Conservation (phyloP, 495 filamentous ascomycete species). For the Tuber umbilicatum region DNA sequence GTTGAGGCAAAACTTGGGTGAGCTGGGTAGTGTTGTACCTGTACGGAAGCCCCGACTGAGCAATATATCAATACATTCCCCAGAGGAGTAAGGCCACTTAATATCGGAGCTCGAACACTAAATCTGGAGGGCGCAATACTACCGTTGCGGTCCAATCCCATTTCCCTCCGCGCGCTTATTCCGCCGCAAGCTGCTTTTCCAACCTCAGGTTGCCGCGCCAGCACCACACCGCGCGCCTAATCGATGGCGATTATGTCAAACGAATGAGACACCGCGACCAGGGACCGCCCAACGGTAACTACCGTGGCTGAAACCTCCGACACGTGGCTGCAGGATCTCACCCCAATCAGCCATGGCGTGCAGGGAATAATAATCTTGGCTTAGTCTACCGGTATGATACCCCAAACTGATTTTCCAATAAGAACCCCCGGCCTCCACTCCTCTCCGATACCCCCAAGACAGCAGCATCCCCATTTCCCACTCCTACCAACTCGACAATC, state of each 20-base stretch:
- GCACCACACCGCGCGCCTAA: background rate
- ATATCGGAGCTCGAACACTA: too few relatives aligned
- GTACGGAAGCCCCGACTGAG: too few relatives aligned
- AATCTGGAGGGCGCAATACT: too few relatives aligned
- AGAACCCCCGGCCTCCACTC: background rate
- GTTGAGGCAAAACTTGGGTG: too few relatives aligned
- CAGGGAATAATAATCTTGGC: background rate
- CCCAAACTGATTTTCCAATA: background rate
- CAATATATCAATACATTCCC: too few relatives aligned
- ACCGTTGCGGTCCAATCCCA: background rate
- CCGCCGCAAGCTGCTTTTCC: background rate
- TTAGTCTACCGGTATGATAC: background rate
- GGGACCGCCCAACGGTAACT: background rate
- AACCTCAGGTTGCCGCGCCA: background rate
- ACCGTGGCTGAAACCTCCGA: background rate
- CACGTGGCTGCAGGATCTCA: constrained; percentile 1
- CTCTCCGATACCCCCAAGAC: background rate
- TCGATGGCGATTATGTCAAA: background rate
- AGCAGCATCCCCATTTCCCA: background rate
- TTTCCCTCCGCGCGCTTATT: background rate
- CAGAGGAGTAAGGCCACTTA: too few relatives aligned
- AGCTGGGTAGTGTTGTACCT: too few relatives aligned
- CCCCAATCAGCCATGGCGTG: background rate
- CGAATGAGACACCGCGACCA: background rate
- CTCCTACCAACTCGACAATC: background rate